Percentiles rank a stretch among this genome's conserved stretches.
Evolutionary conservation across 2,329 filamentous ascomycete genomes (phyloP).

Genomic region (Curvularia spicifera): DNA sequence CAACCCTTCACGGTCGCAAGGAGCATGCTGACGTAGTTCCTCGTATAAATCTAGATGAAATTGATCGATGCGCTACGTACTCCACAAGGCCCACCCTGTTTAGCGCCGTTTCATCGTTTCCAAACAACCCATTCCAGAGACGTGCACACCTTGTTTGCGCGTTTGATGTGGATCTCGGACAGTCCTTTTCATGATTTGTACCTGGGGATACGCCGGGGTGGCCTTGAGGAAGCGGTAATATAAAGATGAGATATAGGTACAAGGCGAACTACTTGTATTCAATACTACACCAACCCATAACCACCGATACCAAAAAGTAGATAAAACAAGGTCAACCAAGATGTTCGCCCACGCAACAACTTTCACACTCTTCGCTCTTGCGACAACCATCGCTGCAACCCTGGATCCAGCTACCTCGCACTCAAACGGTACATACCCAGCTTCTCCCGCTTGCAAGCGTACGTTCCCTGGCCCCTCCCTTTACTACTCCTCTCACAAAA

Average conservation of each 20-base stretch:
- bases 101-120: constrained; percentile 6
- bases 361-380: constrained; percentile 21
- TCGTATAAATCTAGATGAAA: constrained; percentile 1
- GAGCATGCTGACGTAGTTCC: background rate
- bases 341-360: constrained; percentile 10
- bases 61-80: background rate
- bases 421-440: constrained; percentile 46
- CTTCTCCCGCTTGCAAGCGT: constrained; percentile 34
- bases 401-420: constrained; percentile 49
- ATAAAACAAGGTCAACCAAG: background rate
- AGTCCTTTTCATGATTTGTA: background rate
- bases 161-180: background rate
- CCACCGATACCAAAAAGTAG: background rate
- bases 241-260: background rate
- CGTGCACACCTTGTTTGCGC: background rate
- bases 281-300: background rate
- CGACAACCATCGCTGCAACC: constrained; percentile 37
- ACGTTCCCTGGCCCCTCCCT: background rate
- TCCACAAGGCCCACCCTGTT: background rate
- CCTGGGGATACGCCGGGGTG: background rate
- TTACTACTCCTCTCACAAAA: background rate
- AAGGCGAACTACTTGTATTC: background rate
- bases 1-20: background rate
- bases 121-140: constrained; percentile 1
- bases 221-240: background rate